Percentiles rank a stretch among this genome's conserved stretches.
phyloP scores from a whole-genome alignment of 192 early-diverging fungal species.

The Gigaspora rosea region DNA sequence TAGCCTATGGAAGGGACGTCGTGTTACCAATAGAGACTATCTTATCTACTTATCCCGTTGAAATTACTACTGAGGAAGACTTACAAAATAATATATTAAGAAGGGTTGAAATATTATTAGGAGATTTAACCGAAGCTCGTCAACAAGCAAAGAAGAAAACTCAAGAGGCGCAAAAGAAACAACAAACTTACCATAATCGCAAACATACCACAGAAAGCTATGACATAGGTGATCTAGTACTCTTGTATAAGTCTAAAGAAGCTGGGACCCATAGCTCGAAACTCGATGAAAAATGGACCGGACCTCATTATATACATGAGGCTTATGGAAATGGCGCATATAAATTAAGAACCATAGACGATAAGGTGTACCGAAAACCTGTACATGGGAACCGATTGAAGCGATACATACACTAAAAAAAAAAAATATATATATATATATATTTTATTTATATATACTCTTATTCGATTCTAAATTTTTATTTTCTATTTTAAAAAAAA shows the following conservation, averaged over 20 bases:
- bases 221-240: background rate
- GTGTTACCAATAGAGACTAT: background rate
- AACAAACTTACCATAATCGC: background rate
- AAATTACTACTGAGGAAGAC: background rate
- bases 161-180: background rate
- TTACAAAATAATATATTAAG: background rate
- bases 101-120: background rate
- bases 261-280: background rate
- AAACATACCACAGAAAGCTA: background rate
- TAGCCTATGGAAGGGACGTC: background rate
- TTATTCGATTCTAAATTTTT: no score
- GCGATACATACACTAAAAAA: background rate
- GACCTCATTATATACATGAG: conserved; percentile 15
- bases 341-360: conserved; percentile 4
- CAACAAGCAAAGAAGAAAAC: background rate
- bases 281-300: background rate
- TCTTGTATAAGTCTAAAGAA: background rate
- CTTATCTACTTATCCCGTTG: background rate
- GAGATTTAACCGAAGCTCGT: background rate
- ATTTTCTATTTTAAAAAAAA: no score
- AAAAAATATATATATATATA: no score
- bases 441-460: no score
- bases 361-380: background rate
- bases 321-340: background rate
- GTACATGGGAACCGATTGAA: background rate